These are phyloP conservation scores for Amoebophrya sp. DNA, from an alignment of 169 alveolate species.

Conservation along the genomic window DNA sequence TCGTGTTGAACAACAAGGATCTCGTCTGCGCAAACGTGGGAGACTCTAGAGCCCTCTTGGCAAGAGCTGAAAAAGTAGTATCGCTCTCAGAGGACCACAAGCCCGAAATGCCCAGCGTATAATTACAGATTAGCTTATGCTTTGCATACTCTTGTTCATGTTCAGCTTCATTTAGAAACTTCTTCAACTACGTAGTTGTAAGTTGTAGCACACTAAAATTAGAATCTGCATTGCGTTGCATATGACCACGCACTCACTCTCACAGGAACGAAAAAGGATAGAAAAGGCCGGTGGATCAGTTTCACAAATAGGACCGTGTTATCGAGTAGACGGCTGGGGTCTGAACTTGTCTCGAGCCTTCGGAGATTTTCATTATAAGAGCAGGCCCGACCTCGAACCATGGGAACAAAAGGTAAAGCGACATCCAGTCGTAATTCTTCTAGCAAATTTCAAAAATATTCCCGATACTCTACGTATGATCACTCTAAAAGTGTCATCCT, in stretches of 20 bases:
- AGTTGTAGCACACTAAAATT: too few species aligned
- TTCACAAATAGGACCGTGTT: neutral
- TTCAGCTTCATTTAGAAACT: too few species aligned
- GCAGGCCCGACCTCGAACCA: neutral
- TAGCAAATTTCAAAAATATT: too few species aligned
- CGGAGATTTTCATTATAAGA: neutral
- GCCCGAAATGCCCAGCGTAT: neutral
- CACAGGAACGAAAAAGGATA: neutral
- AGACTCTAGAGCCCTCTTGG: neutral
- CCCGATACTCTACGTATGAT: too few species aligned
- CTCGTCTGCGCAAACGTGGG: conserved; percentile 24
- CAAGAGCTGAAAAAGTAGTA: neutral
- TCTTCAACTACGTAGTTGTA: too few species aligned
- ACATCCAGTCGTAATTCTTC: too few species aligned
- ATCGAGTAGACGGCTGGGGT: conserved; percentile 10
- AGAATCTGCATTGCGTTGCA: too few species aligned
- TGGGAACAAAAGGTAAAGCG: neutral
- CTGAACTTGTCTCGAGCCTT: neutral
- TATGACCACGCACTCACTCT: too few species aligned
- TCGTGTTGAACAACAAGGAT: neutral
- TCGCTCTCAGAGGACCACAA: neutral
- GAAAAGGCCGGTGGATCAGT: neutral
- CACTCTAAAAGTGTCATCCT: too few species aligned
- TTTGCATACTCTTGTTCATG: too few species aligned
- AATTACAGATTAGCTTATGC: too few species aligned